Conservation (phyloP, 2,329 filamentous ascomycete species). For the Fonsecaea nubica region DNA sequence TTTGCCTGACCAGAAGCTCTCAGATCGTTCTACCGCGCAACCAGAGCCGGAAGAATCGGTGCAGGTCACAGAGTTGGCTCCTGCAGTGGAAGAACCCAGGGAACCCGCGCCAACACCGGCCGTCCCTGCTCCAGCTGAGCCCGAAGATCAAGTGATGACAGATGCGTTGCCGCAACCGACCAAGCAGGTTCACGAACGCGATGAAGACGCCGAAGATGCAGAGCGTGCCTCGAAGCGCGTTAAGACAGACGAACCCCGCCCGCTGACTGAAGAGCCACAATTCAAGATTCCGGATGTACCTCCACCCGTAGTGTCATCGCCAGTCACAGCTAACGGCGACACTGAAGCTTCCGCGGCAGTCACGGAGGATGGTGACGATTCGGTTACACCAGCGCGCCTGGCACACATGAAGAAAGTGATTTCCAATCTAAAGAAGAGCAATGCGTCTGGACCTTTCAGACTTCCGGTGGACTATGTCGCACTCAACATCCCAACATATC, state of each 20-base stretch:
- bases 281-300: constrained; percentile 56
- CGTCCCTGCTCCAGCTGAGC: constrained; percentile 31
- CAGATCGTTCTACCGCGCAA: constrained; percentile 11
- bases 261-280: constrained; percentile 46
- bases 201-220: constrained; percentile 68
- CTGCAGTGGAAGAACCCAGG: constrained; percentile 32
- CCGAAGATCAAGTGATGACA: constrained; percentile 59
- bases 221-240: constrained; percentile 79
- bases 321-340: constrained; percentile 25
- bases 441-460: constrained; percentile 76
- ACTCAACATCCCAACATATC: constrained; percentile 76
- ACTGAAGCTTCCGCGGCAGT: constrained; percentile 44
- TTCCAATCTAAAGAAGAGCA: constrained; percentile 75
- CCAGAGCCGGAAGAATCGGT: not conserved
- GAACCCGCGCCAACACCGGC: constrained; percentile 37
- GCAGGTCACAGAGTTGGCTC: constrained; percentile 8
- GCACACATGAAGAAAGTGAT: constrained; percentile 41
- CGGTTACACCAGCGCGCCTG: constrained; percentile 35
- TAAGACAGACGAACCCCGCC: constrained; percentile 67
- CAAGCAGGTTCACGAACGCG: constrained; percentile 76
- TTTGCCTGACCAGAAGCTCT: constrained; percentile 18
- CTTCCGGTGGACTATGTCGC: constrained; percentile 78
- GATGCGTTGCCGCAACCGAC: constrained; percentile 58
- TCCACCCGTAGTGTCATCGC: constrained; percentile 43
- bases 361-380: constrained; percentile 36